Evolutionary conservation across 2,329 filamentous ascomycete genomes (phyloP).

Genomic region (Chaetothyriales sp.): DNA sequence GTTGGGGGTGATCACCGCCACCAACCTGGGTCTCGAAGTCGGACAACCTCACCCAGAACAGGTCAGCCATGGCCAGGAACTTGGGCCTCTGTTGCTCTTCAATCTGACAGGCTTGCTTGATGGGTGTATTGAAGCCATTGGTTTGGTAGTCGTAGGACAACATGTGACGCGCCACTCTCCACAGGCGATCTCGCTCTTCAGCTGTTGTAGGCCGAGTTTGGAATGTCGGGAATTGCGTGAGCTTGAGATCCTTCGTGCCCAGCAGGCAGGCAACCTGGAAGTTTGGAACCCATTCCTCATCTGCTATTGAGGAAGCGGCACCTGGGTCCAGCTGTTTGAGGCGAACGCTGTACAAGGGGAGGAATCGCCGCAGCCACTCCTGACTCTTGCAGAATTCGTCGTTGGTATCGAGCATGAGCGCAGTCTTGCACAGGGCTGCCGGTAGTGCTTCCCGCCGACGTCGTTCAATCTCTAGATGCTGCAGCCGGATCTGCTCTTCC

Average conservation of each 20-base stretch:
- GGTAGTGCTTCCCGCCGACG: constrained; percentile 33
- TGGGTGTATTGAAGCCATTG: constrained; percentile 23
- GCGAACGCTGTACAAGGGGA: constrained; percentile 31
- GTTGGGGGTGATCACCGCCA: constrained; percentile 33
- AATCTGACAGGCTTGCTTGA: constrained; percentile 26
- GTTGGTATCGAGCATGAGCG: constrained; percentile 30
- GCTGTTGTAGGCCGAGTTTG: constrained; percentile 30
- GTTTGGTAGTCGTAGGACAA: constrained; percentile 29
- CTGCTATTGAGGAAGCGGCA: constrained; percentile 23
- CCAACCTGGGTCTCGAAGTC: constrained; percentile 36
- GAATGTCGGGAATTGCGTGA: constrained; percentile 29
- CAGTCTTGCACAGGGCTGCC: constrained; percentile 29
- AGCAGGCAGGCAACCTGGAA: constrained; percentile 34
- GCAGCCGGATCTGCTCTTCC: constrained; percentile 26
- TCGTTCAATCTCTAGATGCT: constrained; percentile 31
- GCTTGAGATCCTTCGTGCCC: constrained; percentile 34
- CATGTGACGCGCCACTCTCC: constrained; percentile 33
- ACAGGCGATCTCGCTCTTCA: constrained; percentile 31
- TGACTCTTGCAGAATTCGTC: constrained; percentile 28
- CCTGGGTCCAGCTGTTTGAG: constrained; percentile 29
- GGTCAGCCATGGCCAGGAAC: constrained; percentile 34
- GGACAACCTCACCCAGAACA: constrained; percentile 38
- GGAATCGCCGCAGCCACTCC: constrained; percentile 31
- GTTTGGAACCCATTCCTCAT: constrained; percentile 35
- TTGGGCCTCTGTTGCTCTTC: constrained; percentile 31